Conservation (phyloP, 345 rosid genomes). For the Clarkia xantiana region DNA sequence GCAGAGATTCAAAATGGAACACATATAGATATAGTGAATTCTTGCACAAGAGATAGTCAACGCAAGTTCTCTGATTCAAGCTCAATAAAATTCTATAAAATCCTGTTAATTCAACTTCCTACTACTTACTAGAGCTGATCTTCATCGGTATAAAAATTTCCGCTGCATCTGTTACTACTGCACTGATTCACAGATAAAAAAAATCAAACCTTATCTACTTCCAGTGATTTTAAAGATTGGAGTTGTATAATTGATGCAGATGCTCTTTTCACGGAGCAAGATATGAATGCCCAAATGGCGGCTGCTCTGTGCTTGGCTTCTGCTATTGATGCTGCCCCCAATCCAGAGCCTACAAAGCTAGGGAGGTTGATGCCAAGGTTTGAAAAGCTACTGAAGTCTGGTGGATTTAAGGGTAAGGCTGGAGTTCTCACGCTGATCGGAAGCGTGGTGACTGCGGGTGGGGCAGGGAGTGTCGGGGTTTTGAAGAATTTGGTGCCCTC, state of each 20-base stretch:
- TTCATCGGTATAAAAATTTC: too few relatives aligned
- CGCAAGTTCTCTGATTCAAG: too few relatives aligned
- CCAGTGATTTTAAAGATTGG: too few relatives aligned
- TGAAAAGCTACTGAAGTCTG: constrained; percentile 62
- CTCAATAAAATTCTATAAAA: too few relatives aligned
- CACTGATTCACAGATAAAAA: too few relatives aligned
- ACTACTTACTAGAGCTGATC: too few relatives aligned
- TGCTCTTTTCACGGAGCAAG: constrained; percentile 86
- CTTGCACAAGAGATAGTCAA: too few relatives aligned
- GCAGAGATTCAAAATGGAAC: too few relatives aligned
- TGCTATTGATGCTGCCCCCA: constrained; percentile 54
- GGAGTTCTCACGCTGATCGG: constrained; percentile 65
- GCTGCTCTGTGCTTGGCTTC: constrained; percentile 79
- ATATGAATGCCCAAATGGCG: constrained; percentile 58
- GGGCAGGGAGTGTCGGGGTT: constrained; percentile 21
- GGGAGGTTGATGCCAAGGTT: constrained; percentile 37
- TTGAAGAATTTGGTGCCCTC: constrained; percentile 41
- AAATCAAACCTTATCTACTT: too few relatives aligned
- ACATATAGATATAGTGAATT: too few relatives aligned
- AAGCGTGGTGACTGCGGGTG: constrained; percentile 78
- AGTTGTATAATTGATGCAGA: constrained; percentile 13
- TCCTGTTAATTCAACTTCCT: too few relatives aligned
- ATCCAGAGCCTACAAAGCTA: constrained; percentile 49
- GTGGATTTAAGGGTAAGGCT: constrained; percentile 59
- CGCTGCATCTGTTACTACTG: too few relatives aligned